phyloP scores from a whole-genome alignment of 331 rosid species.

The Pyracantha coccinea region DNA sequence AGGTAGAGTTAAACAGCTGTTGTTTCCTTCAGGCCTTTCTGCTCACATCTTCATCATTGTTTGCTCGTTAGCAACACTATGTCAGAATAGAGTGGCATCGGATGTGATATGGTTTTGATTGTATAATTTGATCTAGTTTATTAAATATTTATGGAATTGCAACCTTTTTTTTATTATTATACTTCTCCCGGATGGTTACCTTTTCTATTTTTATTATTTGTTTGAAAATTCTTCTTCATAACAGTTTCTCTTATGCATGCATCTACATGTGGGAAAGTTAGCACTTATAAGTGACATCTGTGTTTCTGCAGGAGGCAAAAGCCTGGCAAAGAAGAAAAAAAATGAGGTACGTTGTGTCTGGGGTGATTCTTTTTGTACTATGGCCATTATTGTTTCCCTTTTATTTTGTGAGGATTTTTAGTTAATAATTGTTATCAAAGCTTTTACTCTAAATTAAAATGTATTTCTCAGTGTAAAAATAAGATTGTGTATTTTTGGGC shows the following conservation, averaged over 20 bases:
- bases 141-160: background rate
- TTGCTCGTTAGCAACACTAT: background rate
- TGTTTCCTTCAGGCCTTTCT: too few relatives aligned
- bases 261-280: background rate
- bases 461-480: background rate
- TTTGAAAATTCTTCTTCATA: background rate
- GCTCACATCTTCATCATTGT: background rate
- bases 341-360: constrained; percentile 28
- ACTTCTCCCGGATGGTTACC: background rate
- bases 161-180: background rate
- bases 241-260: background rate
- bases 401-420: background rate
- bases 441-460: background rate
- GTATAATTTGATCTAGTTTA: background rate
- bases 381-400: constrained; percentile 4
- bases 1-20: too few relatives aligned
- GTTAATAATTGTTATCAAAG: background rate
- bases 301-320: constrained; percentile 37
- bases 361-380: background rate
- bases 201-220: background rate
- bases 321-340: constrained; percentile 26
- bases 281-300: background rate
- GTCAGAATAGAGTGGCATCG: background rate
- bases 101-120: background rate
- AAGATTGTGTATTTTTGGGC: background rate